Conservation (phyloP, 768 basidiomycete species). For the Serendipita sp. region DNA sequence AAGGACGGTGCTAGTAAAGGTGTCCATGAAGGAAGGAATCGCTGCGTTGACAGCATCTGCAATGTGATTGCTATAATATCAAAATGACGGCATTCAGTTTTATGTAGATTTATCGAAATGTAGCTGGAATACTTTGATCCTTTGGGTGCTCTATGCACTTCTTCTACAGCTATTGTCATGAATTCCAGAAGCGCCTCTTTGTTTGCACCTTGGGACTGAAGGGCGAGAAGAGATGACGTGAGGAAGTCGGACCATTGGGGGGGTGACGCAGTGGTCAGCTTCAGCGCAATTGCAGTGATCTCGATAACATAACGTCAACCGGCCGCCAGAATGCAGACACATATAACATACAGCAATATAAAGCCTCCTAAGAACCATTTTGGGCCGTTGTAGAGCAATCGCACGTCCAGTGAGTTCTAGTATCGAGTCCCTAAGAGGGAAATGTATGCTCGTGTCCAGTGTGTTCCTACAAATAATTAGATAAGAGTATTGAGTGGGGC, state of each 20-base stretch:
- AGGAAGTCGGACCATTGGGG: conserved; percentile 67
- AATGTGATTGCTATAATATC: conserved; percentile 36
- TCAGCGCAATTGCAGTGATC: conserved; percentile 55
- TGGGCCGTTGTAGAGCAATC: conserved; percentile 38
- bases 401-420: conserved; percentile 55
- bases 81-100: conserved; percentile 4
- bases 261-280: conserved; percentile 42
- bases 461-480: conserved; percentile 36
- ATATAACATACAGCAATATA: conserved; percentile 58
- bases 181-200: conserved; percentile 54
- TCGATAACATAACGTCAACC: conserved; percentile 14
- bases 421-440: conserved; percentile 44
- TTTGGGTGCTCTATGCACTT: conserved; percentile 54
- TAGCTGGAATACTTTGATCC: conserved; percentile 28
- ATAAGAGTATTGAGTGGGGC: background rate
- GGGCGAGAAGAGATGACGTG: conserved; percentile 38
- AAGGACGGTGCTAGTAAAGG: conserved; percentile 41
- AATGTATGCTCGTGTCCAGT: conserved; percentile 45
- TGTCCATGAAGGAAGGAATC: conserved; percentile 50
- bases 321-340: background rate
- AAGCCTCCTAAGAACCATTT: conserved; percentile 67
- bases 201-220: conserved; percentile 43
- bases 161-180: conserved; percentile 70
- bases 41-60: conserved; percentile 50
- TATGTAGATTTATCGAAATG: background rate